Evolutionary conservation across 2,329 filamentous ascomycete genomes (phyloP).

Genomic region (Fusarium miscanthi): DNA sequence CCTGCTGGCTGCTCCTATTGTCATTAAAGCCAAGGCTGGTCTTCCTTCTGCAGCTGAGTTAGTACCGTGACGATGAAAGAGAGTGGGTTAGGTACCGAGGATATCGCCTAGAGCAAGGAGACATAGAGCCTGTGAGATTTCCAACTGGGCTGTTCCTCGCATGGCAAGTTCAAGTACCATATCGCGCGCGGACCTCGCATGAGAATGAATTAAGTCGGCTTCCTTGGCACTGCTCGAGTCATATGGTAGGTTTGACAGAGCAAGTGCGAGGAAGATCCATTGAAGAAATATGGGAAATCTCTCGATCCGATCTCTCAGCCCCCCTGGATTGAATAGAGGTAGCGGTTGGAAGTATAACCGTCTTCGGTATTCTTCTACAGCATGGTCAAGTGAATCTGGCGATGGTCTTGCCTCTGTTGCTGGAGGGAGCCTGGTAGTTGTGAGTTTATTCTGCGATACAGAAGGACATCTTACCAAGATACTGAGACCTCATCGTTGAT

Average conservation of each 20-base stretch:
- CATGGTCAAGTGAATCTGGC: conserved; percentile 7
- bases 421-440: background rate
- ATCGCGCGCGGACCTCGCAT: conserved; percentile 18
- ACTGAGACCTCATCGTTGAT: background rate
- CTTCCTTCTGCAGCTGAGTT: conserved; percentile 6
- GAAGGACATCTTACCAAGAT: conserved; percentile 6
- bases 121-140: conserved; percentile 27
- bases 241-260: conserved; percentile 7
- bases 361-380: conserved; percentile 25
- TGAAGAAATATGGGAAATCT: conserved; percentile 23
- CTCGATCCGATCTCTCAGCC: background rate
- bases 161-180: conserved; percentile 23
- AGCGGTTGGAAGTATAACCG: conserved; percentile 39
- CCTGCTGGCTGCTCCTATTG: conserved; percentile 33
- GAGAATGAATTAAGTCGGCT: conserved; percentile 17
- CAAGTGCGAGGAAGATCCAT: conserved; percentile 33
- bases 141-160: conserved; percentile 23
- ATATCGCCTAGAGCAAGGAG: conserved; percentile 18
- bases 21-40: conserved; percentile 35
- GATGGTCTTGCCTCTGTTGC: conserved; percentile 3
- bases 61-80: background rate
- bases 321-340: conserved; percentile 28
- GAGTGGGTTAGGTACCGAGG: background rate
- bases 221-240: conserved; percentile 25
- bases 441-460: background rate